A percentile compares a stretch with the other conserved stretches of the same genome.
phyloP scores from a whole-genome alignment of 257 asterid species.

The Solanum tarijense region DNA sequence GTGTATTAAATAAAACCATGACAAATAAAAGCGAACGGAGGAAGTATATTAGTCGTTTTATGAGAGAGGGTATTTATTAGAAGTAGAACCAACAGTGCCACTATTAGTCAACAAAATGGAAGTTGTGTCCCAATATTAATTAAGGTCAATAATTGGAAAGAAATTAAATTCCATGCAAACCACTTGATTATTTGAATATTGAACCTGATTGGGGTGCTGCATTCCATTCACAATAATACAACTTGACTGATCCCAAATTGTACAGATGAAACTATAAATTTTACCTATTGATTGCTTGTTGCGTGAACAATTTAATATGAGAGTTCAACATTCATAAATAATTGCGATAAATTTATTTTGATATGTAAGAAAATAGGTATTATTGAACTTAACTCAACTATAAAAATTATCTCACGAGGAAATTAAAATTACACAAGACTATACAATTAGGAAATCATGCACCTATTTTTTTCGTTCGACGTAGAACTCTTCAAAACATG shows the following conservation, averaged over 20 bases:
- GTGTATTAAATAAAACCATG: no score
- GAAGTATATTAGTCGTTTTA: neutral
- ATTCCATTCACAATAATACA: neutral
- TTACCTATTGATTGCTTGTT: neutral
- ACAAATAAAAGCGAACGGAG: no score
- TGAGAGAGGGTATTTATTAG: neutral
- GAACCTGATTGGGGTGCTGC: neutral
- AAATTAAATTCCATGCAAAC: neutral
- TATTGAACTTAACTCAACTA: neutral
- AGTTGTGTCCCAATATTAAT: neutral
- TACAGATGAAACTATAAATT: neutral
- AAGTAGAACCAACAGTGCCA: neutral
- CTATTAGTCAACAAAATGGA: neutral
- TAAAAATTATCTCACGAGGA: neutral
- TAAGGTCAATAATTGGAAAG: neutral
- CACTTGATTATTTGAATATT: neutral
- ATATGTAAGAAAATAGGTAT: neutral
- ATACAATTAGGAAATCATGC: neutral
- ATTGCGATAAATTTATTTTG: accelerated
- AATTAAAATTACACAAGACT: neutral
- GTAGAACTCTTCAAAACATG: neutral
- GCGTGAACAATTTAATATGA: neutral
- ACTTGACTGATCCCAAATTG: neutral
- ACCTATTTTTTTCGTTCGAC: neutral
- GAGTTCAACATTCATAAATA: neutral